Base-by-base conservation (phyloP, 352 stramenopile species). In the Phytophthora idaei region DNA sequence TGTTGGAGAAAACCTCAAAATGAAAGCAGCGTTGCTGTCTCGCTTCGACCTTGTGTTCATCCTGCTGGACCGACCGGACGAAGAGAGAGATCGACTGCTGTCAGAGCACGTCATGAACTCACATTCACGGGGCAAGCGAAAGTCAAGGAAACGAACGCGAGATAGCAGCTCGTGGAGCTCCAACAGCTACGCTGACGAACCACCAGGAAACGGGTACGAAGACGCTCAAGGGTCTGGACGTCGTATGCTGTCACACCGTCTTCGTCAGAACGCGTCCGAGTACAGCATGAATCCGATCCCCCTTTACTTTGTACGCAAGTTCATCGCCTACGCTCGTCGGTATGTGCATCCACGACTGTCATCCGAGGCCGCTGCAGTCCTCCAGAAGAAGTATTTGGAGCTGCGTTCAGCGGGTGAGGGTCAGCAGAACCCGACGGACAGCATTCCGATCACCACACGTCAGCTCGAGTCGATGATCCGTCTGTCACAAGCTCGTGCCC, bases 21-120 rank as follows among this genome's bases (percentile, higher is more conserved):
- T 99, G 93, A 93, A 94, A 61, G 85, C 93, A 8, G 93, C 97
- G 12, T 75, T 99, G 49, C 83, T 99, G 11, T 98, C 90, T 37
- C 87, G 97, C 14, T 99, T 99, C 68, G 97, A 99, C 74, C 76
- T 99, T 37, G 89, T 99, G 1, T 99, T 98, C 67, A 98, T 99
- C 61, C 62, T 99, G 15, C 71, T 98, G 25, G 97, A 99, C 69
- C 77, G 87, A 21, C 91, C 95, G 0, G 91, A 99, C 74, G 84
- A 95, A 63, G 85, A 97, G 52, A 84, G 90, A 46, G 97, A 99
- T 81, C 83, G 86, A 25, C 61, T 97, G 39, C 81, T 99, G 17
- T 98, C 96, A 8, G 91, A 93, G 49, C 97, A 99, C 66, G 97
- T 99, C 48, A 98, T 99, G 89, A 92, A 93, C 61, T 77, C 90